phyloP scores from a whole-genome alignment of 2,329 filamentous ascomycete species.

The Ophiognomonia clavigignenti-juglandacearum region DNA sequence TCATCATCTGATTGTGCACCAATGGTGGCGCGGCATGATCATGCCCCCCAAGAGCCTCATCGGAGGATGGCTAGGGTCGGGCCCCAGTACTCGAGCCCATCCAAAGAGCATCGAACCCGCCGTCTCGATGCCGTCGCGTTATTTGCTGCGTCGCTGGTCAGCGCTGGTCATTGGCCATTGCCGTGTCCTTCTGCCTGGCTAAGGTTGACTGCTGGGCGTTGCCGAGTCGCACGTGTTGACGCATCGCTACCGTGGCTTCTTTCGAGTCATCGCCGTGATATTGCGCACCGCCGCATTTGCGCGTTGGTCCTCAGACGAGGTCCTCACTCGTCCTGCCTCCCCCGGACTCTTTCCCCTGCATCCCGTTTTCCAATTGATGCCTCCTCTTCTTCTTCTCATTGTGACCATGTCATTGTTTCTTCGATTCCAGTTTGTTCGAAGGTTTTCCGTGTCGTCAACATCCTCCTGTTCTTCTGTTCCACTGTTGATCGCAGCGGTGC shows the following conservation, averaged over 20 bases:
- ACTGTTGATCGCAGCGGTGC: too few species aligned
- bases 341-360: too few species aligned
- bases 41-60: not conserved
- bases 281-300: not conserved
- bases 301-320: not conserved
- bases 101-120: too few species aligned
- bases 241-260: not conserved
- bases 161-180: not conserved
- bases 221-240: not conserved
- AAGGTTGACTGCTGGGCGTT: not conserved
- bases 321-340: not conserved
- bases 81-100: too few species aligned
- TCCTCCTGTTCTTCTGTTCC: too few species aligned
- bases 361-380: too few species aligned
- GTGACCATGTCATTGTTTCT: too few species aligned
- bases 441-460: too few species aligned
- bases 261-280: not conserved
- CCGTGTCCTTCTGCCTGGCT: not conserved
- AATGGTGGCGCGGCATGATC: too few species aligned
- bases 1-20: too few species aligned
- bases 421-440: too few species aligned
- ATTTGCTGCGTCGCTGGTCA: not conserved
- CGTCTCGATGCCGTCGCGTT: not conserved
- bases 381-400: too few species aligned
- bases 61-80: not conserved